phyloP scores from a whole-genome alignment of 768 basidiomycete species.

The Lentinula raphanica region DNA sequence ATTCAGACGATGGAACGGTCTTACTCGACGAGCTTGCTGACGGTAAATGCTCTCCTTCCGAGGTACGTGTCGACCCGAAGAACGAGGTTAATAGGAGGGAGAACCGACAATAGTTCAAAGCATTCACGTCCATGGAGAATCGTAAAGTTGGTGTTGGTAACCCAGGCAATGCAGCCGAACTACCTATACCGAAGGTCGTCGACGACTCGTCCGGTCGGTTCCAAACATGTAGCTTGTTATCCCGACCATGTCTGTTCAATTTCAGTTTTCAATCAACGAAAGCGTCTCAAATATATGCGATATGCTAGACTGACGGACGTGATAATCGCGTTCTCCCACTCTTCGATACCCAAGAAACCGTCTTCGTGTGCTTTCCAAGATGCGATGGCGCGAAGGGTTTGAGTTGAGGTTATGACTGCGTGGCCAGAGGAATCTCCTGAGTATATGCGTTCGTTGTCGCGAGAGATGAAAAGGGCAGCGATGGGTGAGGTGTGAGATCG shows the following conservation, averaged over 20 bases:
- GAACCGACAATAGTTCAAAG: constrained; percentile 91
- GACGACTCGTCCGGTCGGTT: constrained; percentile 40
- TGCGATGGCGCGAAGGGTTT: constrained; percentile 65
- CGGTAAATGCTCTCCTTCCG: neutral
- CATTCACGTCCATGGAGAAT: constrained; percentile 84
- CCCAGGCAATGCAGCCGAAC: constrained; percentile 50
- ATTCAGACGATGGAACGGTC: neutral
- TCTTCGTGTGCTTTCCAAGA: constrained; percentile 79
- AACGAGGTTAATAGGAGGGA: constrained; percentile 44
- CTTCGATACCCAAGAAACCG: constrained; percentile 72
- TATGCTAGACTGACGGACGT: constrained; percentile 53
- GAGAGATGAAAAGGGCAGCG: constrained; percentile 55
- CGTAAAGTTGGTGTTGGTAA: constrained; percentile 45
- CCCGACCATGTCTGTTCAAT: constrained; percentile 64
- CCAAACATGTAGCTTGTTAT: constrained; percentile 85
- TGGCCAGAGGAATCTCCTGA: constrained; percentile 80
- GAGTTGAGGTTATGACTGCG: constrained; percentile 73
- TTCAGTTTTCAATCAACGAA: neutral
- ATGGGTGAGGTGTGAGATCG: constrained; percentile 68
- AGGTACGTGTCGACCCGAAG: neutral
- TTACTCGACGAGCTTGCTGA: constrained; percentile 1
- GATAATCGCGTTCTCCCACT: constrained; percentile 60
- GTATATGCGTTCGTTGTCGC: constrained; percentile 75
- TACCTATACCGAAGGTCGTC: constrained; percentile 40
- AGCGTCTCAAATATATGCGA: neutral